These are phyloP conservation scores for Ascochyta lentis DNA, from an alignment of 2,329 filamentous ascomycete genomes.

Conservation along the genomic window DNA sequence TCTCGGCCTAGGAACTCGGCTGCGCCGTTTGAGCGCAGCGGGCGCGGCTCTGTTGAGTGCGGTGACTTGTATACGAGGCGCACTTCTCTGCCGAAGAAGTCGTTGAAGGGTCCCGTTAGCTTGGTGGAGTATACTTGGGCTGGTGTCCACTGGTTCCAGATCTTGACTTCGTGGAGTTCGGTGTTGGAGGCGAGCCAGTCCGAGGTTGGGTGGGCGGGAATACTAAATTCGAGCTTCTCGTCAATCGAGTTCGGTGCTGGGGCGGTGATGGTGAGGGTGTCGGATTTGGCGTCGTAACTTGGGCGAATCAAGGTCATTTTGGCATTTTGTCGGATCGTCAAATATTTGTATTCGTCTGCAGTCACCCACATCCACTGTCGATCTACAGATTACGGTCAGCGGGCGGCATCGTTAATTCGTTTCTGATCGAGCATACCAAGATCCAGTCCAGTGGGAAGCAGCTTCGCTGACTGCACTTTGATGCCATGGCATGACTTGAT, in stretches of 20 bases:
- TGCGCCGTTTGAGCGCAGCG: constrained; percentile 63
- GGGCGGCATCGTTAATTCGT: background rate
- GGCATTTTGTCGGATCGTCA: constrained; percentile 67
- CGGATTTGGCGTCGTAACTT: constrained; percentile 53
- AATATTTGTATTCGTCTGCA: constrained; percentile 60
- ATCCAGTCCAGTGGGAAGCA: constrained; percentile 64
- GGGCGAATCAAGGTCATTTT: constrained; percentile 70
- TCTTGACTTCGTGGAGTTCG: constrained; percentile 56
- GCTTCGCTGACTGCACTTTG: constrained; percentile 57
- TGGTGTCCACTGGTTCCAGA: constrained; percentile 67
- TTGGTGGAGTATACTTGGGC: constrained; percentile 60
- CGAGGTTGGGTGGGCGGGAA: constrained; percentile 62
- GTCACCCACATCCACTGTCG: constrained; percentile 72
- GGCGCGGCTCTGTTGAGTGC: constrained; percentile 53
- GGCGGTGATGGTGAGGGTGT: constrained; percentile 59
- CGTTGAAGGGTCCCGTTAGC: constrained; percentile 61
- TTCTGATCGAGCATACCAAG: constrained; percentile 45
- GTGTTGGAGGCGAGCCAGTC: constrained; percentile 64
- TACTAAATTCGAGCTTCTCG: constrained; percentile 50
- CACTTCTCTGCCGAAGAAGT: constrained; percentile 63
- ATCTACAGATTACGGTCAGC: constrained; percentile 49
- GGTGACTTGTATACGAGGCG: constrained; percentile 69
- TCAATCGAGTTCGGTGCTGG: constrained; percentile 45
- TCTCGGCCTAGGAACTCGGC: constrained; percentile 61
- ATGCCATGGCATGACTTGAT: constrained; percentile 72